Evolutionary conservation across 805 yeast genomes (phyloP).

Genomic region (Torulaspora quercuum): DNA sequence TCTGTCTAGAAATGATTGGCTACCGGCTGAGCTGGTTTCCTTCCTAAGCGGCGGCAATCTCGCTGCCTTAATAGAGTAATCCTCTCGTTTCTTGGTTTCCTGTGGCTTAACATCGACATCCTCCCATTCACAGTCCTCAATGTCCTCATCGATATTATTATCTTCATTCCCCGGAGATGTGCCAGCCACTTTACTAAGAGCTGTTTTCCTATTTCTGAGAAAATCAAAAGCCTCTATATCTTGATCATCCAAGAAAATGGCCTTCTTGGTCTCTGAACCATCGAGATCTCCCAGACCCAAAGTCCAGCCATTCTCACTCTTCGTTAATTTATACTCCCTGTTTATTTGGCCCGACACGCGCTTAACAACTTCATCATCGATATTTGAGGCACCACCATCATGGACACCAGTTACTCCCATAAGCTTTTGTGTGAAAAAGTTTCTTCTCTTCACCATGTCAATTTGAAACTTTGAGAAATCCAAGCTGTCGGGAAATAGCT

Average conservation of each 20-base stretch:
- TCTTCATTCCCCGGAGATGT: not conserved
- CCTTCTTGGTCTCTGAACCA: slow-evolving; percentile 42
- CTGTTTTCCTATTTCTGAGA: slow-evolving; percentile 4
- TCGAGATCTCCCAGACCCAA: slow-evolving; percentile 53
- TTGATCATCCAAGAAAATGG: slow-evolving; percentile 49
- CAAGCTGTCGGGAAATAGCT: slow-evolving; percentile 76
- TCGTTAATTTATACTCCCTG: slow-evolving; percentile 66
- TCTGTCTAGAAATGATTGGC: slow-evolving; percentile 34
- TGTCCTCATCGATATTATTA: slow-evolving; percentile 30
- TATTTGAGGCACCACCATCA: slow-evolving; percentile 40
- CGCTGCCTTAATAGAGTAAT: slow-evolving; percentile 43
- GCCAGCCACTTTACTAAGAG: not conserved
- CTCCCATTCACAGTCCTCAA: slow-evolving; percentile 58
- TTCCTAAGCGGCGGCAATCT: slow-evolving; percentile 36
- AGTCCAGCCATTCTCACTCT: slow-evolving; percentile 82
- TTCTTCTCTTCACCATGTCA: slow-evolving; percentile 86
- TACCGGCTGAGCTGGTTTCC: slow-evolving; percentile 22
- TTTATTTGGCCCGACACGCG: slow-evolving; percentile 84
- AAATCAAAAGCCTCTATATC: slow-evolving; percentile 11
- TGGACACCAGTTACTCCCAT: slow-evolving; percentile 83
- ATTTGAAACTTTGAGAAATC: slow-evolving; percentile 93
- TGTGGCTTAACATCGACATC: slow-evolving; percentile 50
- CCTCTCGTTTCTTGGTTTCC: slow-evolving; percentile 27
- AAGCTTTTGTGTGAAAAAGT: slow-evolving; percentile 80
- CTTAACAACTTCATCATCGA: slow-evolving; percentile 29